Base-by-base conservation (phyloP, 2,329 filamentous ascomycete species). In the Dendrostoma leiphaemia region DNA sequence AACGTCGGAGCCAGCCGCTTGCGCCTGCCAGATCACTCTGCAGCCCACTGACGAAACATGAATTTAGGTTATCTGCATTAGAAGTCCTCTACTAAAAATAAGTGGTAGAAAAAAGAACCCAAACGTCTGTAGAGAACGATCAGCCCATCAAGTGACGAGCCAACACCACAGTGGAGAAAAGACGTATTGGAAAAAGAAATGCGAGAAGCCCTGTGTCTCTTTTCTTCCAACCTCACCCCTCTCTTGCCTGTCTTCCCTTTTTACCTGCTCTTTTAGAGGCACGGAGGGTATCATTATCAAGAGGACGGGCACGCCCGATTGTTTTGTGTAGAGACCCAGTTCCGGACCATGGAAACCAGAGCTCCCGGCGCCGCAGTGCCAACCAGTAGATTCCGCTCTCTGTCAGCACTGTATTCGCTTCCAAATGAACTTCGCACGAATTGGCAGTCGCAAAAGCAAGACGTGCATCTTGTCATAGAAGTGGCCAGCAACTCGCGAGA, bases 41-140 rank as follows among this genome's bases (percentile, higher is more conserved):
- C n/a, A n/a, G n/a, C n/a, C n/a, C n/a, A 40, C 12, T 48, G 26
- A 56, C 59, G 57, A 63, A 63, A 64, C 54, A 63, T 68, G 64
- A 72, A 74, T 71, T 71, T 72, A 73, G 74, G 72, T 76, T 81
- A 80, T 82, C 75, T 81, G 79, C 77, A 83, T 83, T 83, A 83
- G 74, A 82, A 81, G 76, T 75, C 73, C 75, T 81, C 73, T 82
- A 83, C 68, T 76, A 77, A 72, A 79, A 76, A 65, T 63, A 69
- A 54, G 44, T 48, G 34, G 52, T 55, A 72, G 73, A 71, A 69
- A 74, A 72, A 72, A 69, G 65, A 62, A 70, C 57, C 65, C 52
- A 60, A 53, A 61, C 60, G 61, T 60, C 60, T 53, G 47, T 48
- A 45, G 44, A 55, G 50, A 58, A 52, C 40, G 52, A 48, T 43